Evolutionary conservation across 306 rosid species (phyloP).

Genomic region (Trifolium subterraneum): DNA sequence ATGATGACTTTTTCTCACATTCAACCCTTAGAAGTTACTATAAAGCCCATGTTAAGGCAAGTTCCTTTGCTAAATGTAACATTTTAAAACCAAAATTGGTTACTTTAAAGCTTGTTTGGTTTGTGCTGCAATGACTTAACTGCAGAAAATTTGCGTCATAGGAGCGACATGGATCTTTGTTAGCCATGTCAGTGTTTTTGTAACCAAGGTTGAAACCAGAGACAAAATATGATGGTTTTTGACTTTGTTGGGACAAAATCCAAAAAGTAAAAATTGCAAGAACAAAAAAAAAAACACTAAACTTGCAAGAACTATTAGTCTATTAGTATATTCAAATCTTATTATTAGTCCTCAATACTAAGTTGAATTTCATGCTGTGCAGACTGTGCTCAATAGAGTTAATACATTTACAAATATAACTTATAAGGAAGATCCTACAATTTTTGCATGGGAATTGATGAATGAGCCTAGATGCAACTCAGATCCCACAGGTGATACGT

Average conservation of each 20-base stretch:
- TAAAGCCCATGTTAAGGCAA: conserved; percentile 86
- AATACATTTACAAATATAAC: conserved; percentile 76
- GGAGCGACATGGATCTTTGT: too few species aligned
- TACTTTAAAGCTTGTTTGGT: conserved; percentile 7
- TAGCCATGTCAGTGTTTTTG: too few species aligned
- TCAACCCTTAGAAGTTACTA: conserved; percentile 81
- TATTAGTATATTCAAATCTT: too few species aligned
- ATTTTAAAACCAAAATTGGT: not conserved
- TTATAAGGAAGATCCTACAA: conserved; percentile 88
- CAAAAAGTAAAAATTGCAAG: too few species aligned
- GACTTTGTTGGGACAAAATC: too few species aligned
- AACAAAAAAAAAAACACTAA: too few species aligned
- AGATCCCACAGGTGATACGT: conserved; percentile 74
- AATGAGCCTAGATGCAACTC: conserved; percentile 94
- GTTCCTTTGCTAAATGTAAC: conserved; percentile 35
- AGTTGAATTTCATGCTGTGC: conserved; percentile 34
- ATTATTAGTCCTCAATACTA: conserved; percentile 5
- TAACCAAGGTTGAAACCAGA: too few species aligned
- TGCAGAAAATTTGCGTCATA: too few species aligned
- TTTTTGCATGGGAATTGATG: conserved; percentile 96
- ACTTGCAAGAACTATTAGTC: too few species aligned
- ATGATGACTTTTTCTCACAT: conserved; percentile 89
- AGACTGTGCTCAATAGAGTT: conserved; percentile 89
- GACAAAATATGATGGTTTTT: too few species aligned
- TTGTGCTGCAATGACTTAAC: not conserved